Conservation (phyloP, 1,139 yeast species). For the Debaryomycetaceae sp. region DNA sequence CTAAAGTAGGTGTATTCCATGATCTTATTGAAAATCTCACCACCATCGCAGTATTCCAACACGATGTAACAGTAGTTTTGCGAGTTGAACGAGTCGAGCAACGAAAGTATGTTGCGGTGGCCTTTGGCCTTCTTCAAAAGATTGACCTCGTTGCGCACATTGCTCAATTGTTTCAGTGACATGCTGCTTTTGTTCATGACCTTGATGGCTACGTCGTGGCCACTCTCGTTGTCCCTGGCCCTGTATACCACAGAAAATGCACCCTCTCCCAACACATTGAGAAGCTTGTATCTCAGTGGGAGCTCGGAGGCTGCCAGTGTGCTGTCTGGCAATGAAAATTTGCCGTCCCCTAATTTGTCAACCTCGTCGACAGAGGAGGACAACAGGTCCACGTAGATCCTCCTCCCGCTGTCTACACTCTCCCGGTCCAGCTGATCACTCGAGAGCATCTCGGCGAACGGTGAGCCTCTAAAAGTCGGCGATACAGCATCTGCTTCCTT, state of each 20-base stretch:
- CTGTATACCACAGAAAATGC: conserved; percentile 87
- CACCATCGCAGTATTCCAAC: conserved; percentile 85
- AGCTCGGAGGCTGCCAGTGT: conserved; percentile 8
- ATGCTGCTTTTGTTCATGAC: conserved; percentile 69
- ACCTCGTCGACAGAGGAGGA: not conserved
- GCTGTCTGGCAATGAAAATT: conserved; percentile 2
- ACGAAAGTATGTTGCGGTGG: conserved; percentile 70
- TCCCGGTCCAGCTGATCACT: not conserved
- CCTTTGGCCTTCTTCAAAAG: conserved; percentile 66
- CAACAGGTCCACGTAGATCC: not conserved
- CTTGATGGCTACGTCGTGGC: conserved; percentile 72
- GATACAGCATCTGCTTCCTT: too few species aligned
- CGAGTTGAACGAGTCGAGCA: conserved; percentile 59
- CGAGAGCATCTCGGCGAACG: not conserved
- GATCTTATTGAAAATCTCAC: conserved; percentile 92
- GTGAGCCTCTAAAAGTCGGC: not conserved
- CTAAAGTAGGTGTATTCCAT: conserved; percentile 88
- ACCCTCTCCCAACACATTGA: conserved; percentile 64
- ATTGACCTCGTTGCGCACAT: conserved; percentile 79
- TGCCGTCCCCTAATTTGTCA: not conserved
- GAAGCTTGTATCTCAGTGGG: conserved; percentile 21
- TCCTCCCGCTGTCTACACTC: not conserved
- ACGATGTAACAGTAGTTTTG: conserved; percentile 69
- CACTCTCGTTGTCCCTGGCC: conserved; percentile 51
- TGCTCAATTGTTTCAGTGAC: conserved; percentile 45